Base-by-base conservation (phyloP, 352 stramenopile genomes). In the Phytophthora pini region DNA sequence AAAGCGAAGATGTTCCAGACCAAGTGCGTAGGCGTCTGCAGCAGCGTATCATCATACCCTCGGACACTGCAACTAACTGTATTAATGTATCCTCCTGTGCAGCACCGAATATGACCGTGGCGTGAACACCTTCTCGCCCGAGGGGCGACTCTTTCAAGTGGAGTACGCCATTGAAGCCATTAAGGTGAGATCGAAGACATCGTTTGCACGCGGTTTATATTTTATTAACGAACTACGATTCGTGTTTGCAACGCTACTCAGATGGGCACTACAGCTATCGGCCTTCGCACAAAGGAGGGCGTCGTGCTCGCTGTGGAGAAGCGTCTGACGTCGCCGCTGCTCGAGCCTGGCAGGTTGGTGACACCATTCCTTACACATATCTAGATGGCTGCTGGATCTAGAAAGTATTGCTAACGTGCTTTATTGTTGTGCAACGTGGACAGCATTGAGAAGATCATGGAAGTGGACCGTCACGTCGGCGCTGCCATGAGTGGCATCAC, bases 381-480 rank as follows among this genome's bases (percentile, higher is more conserved):
- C 2, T 36, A 8, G 1, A 8, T 36, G 3, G 29, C 3, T 45
- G 12, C 22, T 41, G 5, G 17, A 17, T 56, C 2, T 13, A 45
- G n/a, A 38, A 0, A 11, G 4, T 55, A 36, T 39, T 31, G 20
- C 46, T 74, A 29, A 61, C 20, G 13, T 32, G 5, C 27, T 51
- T 11, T 50, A 58, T 12, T 49, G 15, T 17, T 50, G 34, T 67
- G 32, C 32, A 20, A 27, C 20, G 63, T 68, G 5, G 54, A 69
- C 43, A 99, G 93, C 72, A 98, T 99, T 44, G 97, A 99, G 74
- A 99, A 99, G 84, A 99, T 99, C 79, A 97, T 99, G 76, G 97
- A 99, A 77, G 97, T 99, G 64, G 98, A 99, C 76, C 84, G 80
- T 10, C 97, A 99, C 80, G 90, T 99, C 47, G 98, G 98, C 29